phyloP scores from a whole-genome alignment of 192 early-diverging fungal species.

The Podila epigama region DNA sequence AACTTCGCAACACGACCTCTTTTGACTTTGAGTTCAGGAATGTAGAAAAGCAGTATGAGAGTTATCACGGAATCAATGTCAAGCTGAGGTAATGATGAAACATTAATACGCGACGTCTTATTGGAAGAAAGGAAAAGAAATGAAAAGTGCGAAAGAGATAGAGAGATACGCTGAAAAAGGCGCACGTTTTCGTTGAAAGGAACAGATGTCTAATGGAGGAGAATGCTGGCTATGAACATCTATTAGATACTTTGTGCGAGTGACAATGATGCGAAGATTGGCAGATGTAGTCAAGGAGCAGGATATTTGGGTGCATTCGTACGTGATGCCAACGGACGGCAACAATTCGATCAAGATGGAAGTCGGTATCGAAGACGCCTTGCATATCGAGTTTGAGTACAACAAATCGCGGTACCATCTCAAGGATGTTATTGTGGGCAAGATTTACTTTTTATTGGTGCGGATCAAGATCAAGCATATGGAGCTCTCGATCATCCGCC shows the following conservation, averaged over 20 bases:
- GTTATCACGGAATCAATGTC: conserved; percentile 98
- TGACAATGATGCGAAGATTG: conserved; percentile 87
- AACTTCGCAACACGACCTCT: conserved; percentile 78
- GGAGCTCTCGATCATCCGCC: conserved; percentile 97
- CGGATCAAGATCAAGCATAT: conserved; percentile 99
- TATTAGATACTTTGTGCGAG: conserved; percentile 92
- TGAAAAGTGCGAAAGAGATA: neutral
- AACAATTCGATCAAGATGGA: conserved; percentile 99
- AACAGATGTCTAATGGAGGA: too few species aligned
- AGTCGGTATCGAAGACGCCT: conserved; percentile 98
- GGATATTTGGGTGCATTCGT: conserved; percentile 98
- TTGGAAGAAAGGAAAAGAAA: too few species aligned
- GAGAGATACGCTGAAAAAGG: neutral
- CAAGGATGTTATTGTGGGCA: conserved; percentile 99
- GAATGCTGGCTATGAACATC: too few species aligned
- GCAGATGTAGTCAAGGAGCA: conserved; percentile 89
- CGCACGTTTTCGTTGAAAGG: too few species aligned
- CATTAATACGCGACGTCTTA: too few species aligned
- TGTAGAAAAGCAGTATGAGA: conserved; percentile 98
- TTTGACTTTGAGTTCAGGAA: conserved; percentile 99
- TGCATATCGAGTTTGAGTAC: conserved; percentile 99
- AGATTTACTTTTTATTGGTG: conserved; percentile 98
- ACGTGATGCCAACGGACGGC: conserved; percentile 88
- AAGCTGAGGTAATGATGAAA: conserved; percentile 85
- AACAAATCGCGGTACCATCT: conserved; percentile 98